Evolutionary conservation across 192 early-diverging fungal genomes (phyloP).

Genomic region (Coemansia brasiliensis): DNA sequence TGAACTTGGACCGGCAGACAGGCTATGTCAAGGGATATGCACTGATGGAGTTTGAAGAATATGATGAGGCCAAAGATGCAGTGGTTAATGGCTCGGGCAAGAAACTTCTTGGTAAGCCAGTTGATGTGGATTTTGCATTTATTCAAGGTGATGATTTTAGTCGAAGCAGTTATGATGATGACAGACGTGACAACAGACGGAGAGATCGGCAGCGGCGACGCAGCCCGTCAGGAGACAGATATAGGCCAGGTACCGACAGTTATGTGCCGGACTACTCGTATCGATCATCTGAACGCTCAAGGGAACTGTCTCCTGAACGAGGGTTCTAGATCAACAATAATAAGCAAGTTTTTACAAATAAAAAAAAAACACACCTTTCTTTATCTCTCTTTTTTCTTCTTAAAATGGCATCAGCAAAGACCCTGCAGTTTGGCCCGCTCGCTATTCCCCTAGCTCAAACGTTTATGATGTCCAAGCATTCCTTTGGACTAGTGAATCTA

Average conservation of each 20-base stretch:
- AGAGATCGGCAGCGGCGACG: not conserved
- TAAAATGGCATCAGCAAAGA: not conserved
- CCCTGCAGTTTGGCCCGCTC: conserved; percentile 70
- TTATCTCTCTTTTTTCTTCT: not conserved
- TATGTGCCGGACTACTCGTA: not conserved
- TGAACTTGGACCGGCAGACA: conserved; percentile 92
- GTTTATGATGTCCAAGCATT: conserved; percentile 71
- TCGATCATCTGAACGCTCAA: conserved; percentile 11
- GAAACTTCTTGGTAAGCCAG: conserved; percentile 70
- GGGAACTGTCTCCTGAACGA: conserved; percentile 50
- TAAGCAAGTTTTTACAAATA: not conserved
- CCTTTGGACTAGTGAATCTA: conserved; percentile 85
- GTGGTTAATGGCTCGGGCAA: conserved; percentile 71
- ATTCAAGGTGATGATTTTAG: conserved; percentile 23
- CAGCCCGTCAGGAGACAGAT: not conserved
- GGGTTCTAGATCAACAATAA: conserved; percentile 24
- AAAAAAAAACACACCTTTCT: not conserved
- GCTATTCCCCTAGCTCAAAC: conserved; percentile 68
- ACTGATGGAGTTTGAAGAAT: conserved; percentile 81
- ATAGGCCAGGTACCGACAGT: not conserved
- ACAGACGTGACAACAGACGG: conserved; percentile 7
- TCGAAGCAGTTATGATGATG: not conserved
- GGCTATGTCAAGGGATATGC: conserved; percentile 98
- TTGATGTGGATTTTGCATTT: conserved; percentile 89
- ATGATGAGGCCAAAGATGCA: conserved; percentile 78